Base-by-base conservation (phyloP, 305 asterid species). In the Plantago lanceolata region DNA sequence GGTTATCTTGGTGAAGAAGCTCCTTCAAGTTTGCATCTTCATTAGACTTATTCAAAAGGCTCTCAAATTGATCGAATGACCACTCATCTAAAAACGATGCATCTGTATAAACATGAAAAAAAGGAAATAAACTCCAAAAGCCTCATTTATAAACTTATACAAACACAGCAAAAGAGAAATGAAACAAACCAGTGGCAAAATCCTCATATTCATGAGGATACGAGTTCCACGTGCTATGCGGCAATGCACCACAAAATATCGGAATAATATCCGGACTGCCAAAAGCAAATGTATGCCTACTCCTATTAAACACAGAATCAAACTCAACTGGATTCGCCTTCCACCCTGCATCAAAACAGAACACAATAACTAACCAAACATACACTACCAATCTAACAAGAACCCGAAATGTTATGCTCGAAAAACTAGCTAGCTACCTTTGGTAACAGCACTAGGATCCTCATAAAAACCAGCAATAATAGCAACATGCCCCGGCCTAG, bases 401-500 rank as follows among this genome's bases (percentile, higher is more conserved):
- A 11, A 40, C 35, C 19, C 13, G 5, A 44, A 20, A 31, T 31
- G 37, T 19, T 19, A n/a, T n/a, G n/a, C 5, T 6, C 35, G 1
- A 24, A 56, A 28, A 11, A 15, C 19, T 13, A 51, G 61, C 48
- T 13, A 68, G 67, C 66, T 26, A 89, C 99, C 99, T 87, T 93
- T 90, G 26, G 99, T 93, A 60, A 93, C 95, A 50, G 99, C 99
- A 73, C 97, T 93, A 54, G 99, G 99, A 80, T 93, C 99, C 77
- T 93, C 99, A 75, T 93, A 93, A 68, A 93, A 90, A 0, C 99
- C 99, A 74, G 99, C 99, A 80, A 90, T 93, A 29, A 93, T 81
- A 28, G 99, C 95, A 76, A 93, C 99, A 82, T 93, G 99, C 15
- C 99, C 97, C 29, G 97, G 99, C 75, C 97, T 85, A 20, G 97